Percentiles rank a stretch among this genome's conserved stretches.
Conservation (phyloP, 352 stramenopile species). For the Phytophthora sp. region DNA sequence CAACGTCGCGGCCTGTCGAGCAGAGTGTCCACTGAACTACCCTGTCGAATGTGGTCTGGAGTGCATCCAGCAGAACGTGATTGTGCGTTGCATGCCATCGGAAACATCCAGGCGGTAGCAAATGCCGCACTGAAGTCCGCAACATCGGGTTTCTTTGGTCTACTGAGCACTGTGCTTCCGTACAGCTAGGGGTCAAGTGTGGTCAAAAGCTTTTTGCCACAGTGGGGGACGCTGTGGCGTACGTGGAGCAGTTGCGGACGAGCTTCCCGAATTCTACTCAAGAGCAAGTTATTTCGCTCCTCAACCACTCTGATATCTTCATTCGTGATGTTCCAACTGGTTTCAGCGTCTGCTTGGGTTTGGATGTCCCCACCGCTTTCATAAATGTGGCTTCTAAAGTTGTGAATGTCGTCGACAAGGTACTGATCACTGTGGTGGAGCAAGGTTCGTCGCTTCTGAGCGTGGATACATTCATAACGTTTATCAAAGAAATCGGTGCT, state of each 20-base stretch:
- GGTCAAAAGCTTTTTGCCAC: slow-evolving; percentile 50
- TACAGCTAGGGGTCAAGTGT: slow-evolving; percentile 59
- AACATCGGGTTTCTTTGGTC: slow-evolving; percentile 55
- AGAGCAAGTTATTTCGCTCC: slow-evolving; percentile 47
- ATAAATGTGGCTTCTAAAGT: slow-evolving; percentile 41
- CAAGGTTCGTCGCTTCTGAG: slow-evolving; percentile 38
- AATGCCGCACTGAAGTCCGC: slow-evolving; percentile 55
- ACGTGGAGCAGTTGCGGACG: slow-evolving; percentile 37
- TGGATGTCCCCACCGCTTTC: slow-evolving; percentile 33
- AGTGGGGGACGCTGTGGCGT: slow-evolving; percentile 44
- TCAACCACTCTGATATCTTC: slow-evolving; percentile 63
- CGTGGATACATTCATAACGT: slow-evolving; percentile 40
- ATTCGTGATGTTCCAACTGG: slow-evolving; percentile 52
- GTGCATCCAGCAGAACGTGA: slow-evolving; percentile 70
- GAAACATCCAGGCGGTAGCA: slow-evolving; percentile 54
- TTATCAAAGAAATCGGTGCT: slow-evolving; percentile 23
- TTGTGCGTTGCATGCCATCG: slow-evolving; percentile 52
- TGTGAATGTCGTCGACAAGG: slow-evolving; percentile 34
- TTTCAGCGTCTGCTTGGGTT: slow-evolving; percentile 52
- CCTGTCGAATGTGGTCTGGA: slow-evolving; percentile 75
- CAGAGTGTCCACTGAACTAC: slow-evolving; percentile 72
- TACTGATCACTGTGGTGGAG: slow-evolving; percentile 40
- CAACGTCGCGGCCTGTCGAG: slow-evolving; percentile 69
- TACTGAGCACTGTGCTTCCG: slow-evolving; percentile 45
- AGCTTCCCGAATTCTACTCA: slow-evolving; percentile 51